A percentile compares a stretch with the other conserved stretches of the same genome.
Evolutionary conservation across 495 filamentous ascomycete species (phyloP).

Genomic region (Aspergillus biplanus): DNA sequence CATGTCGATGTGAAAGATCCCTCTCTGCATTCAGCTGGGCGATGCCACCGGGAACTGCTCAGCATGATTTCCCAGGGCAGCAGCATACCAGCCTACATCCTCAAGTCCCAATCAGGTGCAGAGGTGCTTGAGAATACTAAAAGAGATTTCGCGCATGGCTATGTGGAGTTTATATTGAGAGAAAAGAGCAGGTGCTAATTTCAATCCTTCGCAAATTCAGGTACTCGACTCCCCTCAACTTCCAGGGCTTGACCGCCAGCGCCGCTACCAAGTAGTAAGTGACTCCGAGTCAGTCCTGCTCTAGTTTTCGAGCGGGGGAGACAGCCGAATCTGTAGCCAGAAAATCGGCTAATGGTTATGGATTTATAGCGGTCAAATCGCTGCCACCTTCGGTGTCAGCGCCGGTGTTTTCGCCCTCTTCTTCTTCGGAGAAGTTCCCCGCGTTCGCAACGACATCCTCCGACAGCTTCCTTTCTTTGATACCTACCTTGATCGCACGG

Average conservation of each 20-base stretch:
- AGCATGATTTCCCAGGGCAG: no score
- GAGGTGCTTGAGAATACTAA: no score
- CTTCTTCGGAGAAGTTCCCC: conserved; percentile 72
- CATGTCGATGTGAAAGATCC: neutral
- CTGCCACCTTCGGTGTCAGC: conserved; percentile 61
- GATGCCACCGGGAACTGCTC: neutral
- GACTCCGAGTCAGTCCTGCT: neutral
- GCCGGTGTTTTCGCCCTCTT: conserved; percentile 67
- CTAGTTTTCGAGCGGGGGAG: neutral
- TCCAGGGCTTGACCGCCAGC: conserved; percentile 54
- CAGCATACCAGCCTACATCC: no score
- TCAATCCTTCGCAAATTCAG: conserved; percentile 34
- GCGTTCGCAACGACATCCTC: conserved; percentile 67
- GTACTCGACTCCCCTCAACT: conserved; percentile 53
- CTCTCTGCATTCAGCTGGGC: neutral
- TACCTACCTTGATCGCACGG: conserved; percentile 57
- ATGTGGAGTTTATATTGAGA: neutral
- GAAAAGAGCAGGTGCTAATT: conserved; percentile 12
- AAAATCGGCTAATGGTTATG: conserved; percentile 20
- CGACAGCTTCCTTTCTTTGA: conserved; percentile 66
- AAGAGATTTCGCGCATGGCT: neutral
- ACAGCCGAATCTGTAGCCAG: neutral
- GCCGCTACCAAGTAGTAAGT: conserved; percentile 55
- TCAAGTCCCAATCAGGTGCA: no score
- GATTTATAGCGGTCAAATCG: conserved; percentile 53